Percentiles rank a stretch among this genome's conserved stretches.
Conservation (phyloP, 768 basidiomycete genomes). For the Tubosaeta brunneosetosa region DNA sequence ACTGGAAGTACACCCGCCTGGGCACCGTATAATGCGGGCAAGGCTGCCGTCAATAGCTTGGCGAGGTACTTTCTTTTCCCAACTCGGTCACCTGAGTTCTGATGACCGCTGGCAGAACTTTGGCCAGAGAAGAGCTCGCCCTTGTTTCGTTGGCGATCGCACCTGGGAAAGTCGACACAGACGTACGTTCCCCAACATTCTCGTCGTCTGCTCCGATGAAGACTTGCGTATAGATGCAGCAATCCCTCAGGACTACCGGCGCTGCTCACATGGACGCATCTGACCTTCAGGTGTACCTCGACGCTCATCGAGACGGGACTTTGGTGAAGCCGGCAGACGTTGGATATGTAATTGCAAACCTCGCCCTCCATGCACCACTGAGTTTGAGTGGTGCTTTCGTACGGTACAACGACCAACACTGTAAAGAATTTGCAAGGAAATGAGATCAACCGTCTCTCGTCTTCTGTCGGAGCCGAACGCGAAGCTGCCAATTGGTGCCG, state of each 20-base stretch:
- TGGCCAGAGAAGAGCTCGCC: conserved; percentile 78
- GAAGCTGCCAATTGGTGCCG: conserved; percentile 11
- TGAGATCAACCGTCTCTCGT: conserved; percentile 10
- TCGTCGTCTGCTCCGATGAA: not conserved
- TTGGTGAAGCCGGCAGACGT: conserved; percentile 71
- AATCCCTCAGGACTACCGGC: conserved; percentile 46
- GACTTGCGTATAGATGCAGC: conserved; percentile 61
- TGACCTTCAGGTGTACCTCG: conserved; percentile 55
- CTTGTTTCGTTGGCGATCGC: conserved; percentile 73
- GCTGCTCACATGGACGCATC: conserved; percentile 47
- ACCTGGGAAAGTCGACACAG: conserved; percentile 85
- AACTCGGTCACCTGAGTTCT: not conserved
- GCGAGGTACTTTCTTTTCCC: conserved; percentile 47
- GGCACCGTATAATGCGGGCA: conserved; percentile 79
- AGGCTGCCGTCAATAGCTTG: conserved; percentile 88
- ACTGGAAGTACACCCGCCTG: conserved; percentile 62
- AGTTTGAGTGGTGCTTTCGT: conserved; percentile 72
- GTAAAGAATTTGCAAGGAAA: conserved; percentile 47
- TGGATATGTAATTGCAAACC: conserved; percentile 74
- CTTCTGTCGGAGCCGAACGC: conserved; percentile 13
- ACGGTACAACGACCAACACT: conserved; percentile 73
- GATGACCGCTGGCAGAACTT: conserved; percentile 48
- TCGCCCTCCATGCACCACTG: conserved; percentile 62
- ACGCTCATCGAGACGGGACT: conserved; percentile 56
- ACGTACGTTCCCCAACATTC: conserved; percentile 39